Evolutionary conservation across 2,329 filamentous ascomycete species (phyloP), one percentile per base, ranked within the genome.

Genomic region (Alternaria rosae): DNA sequence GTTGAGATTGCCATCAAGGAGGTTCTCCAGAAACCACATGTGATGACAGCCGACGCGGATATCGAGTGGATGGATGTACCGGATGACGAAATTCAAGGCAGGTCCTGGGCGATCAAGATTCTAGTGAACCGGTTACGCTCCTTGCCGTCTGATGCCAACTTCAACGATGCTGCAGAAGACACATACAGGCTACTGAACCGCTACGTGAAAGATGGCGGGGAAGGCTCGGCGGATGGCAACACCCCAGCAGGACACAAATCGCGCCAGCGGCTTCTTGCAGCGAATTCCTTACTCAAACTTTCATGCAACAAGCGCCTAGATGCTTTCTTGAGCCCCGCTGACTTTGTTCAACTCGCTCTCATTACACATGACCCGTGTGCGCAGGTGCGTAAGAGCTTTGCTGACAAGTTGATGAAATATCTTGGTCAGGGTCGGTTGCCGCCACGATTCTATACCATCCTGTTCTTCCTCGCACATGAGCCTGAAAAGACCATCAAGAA

Each of bases 381-480:
- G 2, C 86, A 90, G 66, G 93, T 98, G 26, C 90, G 95, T 32
- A 87, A 86, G 48, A 87, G 87, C 2, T 98, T 99, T 72, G 85
- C 95, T 55, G 88, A 89, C 72, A 93, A 94, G 70, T 83, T 99
- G 42, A 95, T 97, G 80, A 97, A 97, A 80, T 94, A 97, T 73
- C 87, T 98, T 5, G 91, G 91, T 10, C 87, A 91, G 55, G 87
- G 86, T 57, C 88, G 86, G 68, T 85, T 97, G 3, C 85, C 88
- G 1, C 83, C 86, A 12, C 89, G 94, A 10, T 99, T 96, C 84
- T 95, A 97, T 78, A 91, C 92, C 0, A 90, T 97, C 42, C 85
- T 97, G 6, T 98, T 97, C 82, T 82, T 98, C 44, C 91, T 93
- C 30, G 94, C 95, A 1, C 97, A 95, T 76, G 95, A 99, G 80